Percentiles rank a stretch among this genome's conserved stretches.
These are phyloP conservation scores for Microdochium trichocladiopsis DNA, from an alignment of 2,329 filamentous ascomycete genomes.

Conservation along the genomic window DNA sequence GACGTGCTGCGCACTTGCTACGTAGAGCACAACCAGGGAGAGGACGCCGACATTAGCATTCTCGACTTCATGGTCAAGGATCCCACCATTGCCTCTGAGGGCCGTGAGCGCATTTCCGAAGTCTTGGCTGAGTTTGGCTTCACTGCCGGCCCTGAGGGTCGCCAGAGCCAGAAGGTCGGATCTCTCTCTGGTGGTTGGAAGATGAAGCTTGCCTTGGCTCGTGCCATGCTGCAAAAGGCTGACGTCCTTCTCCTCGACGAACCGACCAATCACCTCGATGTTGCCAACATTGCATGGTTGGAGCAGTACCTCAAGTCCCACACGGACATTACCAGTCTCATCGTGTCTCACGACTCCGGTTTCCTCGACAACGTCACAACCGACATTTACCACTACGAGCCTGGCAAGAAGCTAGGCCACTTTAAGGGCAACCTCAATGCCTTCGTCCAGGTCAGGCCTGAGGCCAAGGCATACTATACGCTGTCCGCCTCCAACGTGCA, in stretches of 20 bases:
- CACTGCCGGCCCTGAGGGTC: constrained; percentile 79
- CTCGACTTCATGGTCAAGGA: constrained; percentile 89
- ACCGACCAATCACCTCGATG: constrained; percentile 97
- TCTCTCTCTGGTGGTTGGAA: constrained; percentile 98
- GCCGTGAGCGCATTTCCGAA: constrained; percentile 70
- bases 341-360: constrained; percentile 96
- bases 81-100: constrained; percentile 73
- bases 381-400: constrained; percentile 98
- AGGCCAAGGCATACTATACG: constrained; percentile 97
- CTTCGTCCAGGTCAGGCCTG: constrained; percentile 85
- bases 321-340: constrained; percentile 92
- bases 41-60: constrained; percentile 94
- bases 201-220: constrained; percentile 96
- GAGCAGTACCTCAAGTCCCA: constrained; percentile 94
- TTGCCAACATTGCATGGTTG: constrained; percentile 92
- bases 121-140: constrained; percentile 93
- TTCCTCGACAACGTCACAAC: constrained; percentile 98
- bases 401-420: constrained; percentile 83
- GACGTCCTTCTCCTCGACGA: constrained; percentile 96
- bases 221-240: constrained; percentile 95
- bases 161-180: constrained; percentile 84
- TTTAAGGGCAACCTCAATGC: constrained; percentile 77
- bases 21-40: constrained; percentile 98
- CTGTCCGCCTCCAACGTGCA: constrained; percentile 80
- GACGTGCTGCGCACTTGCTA: constrained; percentile 94